Conservation (phyloP, 2,329 filamentous ascomycete species). For the Calonectria montana region DNA sequence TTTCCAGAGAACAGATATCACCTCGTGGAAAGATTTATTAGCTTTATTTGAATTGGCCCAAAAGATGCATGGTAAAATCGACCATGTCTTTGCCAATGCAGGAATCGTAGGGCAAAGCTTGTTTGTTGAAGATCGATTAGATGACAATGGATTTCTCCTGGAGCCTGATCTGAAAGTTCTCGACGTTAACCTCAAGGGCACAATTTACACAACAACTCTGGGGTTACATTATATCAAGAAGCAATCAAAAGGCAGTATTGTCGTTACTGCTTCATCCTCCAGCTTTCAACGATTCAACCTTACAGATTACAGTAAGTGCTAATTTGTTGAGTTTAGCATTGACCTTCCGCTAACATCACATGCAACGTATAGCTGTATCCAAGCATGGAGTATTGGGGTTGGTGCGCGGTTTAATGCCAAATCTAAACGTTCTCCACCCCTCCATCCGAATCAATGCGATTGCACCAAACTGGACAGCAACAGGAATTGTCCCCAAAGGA, state of each 20-base stretch:
- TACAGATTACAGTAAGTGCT: background rate
- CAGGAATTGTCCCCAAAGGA: background rate
- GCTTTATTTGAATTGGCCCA: constrained; percentile 63
- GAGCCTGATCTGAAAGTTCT: constrained; percentile 56
- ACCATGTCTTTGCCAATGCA: constrained; percentile 79
- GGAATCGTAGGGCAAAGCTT: constrained; percentile 62
- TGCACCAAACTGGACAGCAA: background rate
- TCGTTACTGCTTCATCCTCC: background rate
- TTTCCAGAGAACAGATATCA: constrained; percentile 55
- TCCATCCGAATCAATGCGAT: background rate
- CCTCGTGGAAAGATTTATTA: constrained; percentile 61
- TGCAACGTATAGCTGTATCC: background rate
- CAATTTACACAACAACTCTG: constrained; percentile 56
- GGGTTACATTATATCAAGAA: background rate
- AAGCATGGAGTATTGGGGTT: background rate
- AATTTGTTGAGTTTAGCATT: background rate
- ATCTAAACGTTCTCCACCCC: background rate
- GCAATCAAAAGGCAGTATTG: background rate
- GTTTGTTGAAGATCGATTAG: constrained; percentile 56
- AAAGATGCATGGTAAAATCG: constrained; percentile 77
- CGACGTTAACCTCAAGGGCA: constrained; percentile 63
- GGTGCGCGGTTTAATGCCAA: background rate
- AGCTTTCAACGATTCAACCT: background rate
- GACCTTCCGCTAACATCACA: background rate
- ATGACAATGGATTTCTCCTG: constrained; percentile 60